These are phyloP conservation scores for Cladosporium sp. DNA, from an alignment of 2,329 filamentous ascomycete genomes.

Conservation along the genomic window DNA sequence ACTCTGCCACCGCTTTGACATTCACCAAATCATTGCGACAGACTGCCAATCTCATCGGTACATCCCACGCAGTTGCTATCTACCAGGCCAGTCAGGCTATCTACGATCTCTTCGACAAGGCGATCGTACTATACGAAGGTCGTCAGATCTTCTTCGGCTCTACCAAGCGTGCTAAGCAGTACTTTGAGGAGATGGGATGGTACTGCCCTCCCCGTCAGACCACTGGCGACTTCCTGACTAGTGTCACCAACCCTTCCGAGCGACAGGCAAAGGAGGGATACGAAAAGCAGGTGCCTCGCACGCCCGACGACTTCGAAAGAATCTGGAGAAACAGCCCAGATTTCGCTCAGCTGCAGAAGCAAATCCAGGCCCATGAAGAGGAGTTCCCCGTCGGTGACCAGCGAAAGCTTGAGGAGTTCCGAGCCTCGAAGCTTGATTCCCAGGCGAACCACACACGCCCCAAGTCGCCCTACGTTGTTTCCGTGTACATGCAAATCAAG, in stretches of 20 bases:
- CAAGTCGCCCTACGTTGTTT: conserved; percentile 61
- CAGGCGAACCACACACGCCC: conserved; percentile 58
- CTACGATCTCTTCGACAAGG: conserved; percentile 73
- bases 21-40: conserved; percentile 58
- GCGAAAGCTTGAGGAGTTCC: conserved; percentile 46
- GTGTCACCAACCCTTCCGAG: conserved; percentile 66
- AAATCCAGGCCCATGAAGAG: conserved; percentile 56
- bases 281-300: conserved; percentile 64
- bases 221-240: conserved; percentile 69
- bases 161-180: conserved; percentile 59
- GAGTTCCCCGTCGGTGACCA: conserved; percentile 49
- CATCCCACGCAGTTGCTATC: conserved; percentile 59
- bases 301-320: conserved; percentile 67
- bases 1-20: conserved; percentile 60
- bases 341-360: conserved; percentile 45
- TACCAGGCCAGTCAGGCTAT: conserved; percentile 56
- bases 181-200: conserved; percentile 71
- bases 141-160: conserved; percentile 76
- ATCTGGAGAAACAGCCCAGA: conserved; percentile 54
- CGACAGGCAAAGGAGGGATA: conserved; percentile 59
- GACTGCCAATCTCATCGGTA: conserved; percentile 52
- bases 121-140: conserved; percentile 73
- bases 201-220: conserved; percentile 67
- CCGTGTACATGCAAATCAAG: conserved; percentile 55
- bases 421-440: conserved; percentile 52